Conservation (phyloP, 306 rosid species). For the Luffa aegyptiaca region DNA sequence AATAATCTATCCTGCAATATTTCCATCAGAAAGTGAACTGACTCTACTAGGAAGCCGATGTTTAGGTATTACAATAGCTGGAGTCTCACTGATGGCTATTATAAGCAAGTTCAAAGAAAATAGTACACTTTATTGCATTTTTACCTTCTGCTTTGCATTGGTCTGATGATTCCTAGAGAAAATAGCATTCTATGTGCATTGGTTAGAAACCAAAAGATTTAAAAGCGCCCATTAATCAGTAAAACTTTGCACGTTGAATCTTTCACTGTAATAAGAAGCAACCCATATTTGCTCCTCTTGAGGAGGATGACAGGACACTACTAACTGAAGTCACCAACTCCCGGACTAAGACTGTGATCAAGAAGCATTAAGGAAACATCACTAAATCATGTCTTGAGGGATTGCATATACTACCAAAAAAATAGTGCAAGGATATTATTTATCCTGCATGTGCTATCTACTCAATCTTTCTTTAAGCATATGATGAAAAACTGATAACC, state of each 20-base stretch:
- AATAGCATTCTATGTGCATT: slow-evolving; percentile 8
- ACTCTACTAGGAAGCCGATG: neutral
- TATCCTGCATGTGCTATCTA: neutral
- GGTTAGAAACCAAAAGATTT: slow-evolving; percentile 11
- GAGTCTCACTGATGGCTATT: neutral
- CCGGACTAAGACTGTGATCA: slow-evolving; percentile 12
- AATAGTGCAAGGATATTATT: neutral
- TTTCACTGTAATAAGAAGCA: slow-evolving; percentile 12
- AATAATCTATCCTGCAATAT: neutral
- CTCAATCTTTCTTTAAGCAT: neutral
- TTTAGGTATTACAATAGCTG: neutral
- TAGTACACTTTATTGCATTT: slow-evolving; percentile 3
- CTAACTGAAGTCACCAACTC: slow-evolving; percentile 14
- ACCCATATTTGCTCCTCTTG: slow-evolving; percentile 11
- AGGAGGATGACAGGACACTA: slow-evolving; percentile 8
- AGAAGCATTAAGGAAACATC: slow-evolving; percentile 11
- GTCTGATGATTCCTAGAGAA: slow-evolving; percentile 12
- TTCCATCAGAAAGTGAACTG: neutral
- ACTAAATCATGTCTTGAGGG: neutral
- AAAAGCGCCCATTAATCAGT: slow-evolving; percentile 10
- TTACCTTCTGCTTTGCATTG: slow-evolving; percentile 11
- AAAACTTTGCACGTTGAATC: slow-evolving; percentile 7
- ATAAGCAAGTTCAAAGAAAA: neutral
- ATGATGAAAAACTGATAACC: neutral
- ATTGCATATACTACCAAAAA: slow-evolving; percentile 5